Base-by-base conservation (phyloP, 805 yeast species). In the Metschnikowia baotianmanensis region DNA sequence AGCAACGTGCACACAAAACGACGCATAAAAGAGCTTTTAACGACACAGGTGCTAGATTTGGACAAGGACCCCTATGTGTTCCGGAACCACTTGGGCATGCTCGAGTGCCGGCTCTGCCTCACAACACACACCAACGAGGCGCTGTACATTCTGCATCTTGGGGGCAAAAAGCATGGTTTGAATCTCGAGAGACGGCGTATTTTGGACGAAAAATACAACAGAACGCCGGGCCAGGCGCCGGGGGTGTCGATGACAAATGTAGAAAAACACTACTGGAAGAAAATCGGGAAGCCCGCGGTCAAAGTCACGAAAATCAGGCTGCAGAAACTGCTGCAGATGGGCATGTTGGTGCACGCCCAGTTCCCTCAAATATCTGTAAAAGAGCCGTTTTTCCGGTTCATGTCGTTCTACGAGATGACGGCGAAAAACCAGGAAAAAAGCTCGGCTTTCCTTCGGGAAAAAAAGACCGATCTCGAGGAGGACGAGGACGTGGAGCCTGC, bases 81-180 rank as follows among this genome's bases (percentile, higher is more conserved):
- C 63, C 78, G 78, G 51, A 89, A 87, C 56, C 90, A 84, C 56
- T 63, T 84, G n/a, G 97, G 97, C 4, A 69, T 81, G 43, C 67
- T 86, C 18, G 97, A 90, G 52, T 91, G 99, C 58, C 74, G 79
- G 43, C 69, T 91, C 17, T 91, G 99, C 59, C 67, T 82, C 24
- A 90, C 98, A 0, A 73, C 85, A 13, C 98, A 91, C 62, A 71
- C 78, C 32, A 78, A 83, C 15, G 91, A 88, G 55, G 77, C 86
- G 10, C 82, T 93, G 18, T 93, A 87, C 49, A 70, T 89, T 16
- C 73, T 93, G 3, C 99, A 91, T 58, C 71, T 91, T 5, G 82
- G 83, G 35, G 97, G 97, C 13, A 76, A 78, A 49, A 85, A 84
- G 56, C 99, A 91, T 63, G 86, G 81, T 45, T 57, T 80, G 50